A percentile compares a stretch with the other conserved stretches of the same genome.
Evolutionary conservation across 1,284 basidiomycete species (phyloP).

Genomic region (Sanghuangporus weigelae): DNA sequence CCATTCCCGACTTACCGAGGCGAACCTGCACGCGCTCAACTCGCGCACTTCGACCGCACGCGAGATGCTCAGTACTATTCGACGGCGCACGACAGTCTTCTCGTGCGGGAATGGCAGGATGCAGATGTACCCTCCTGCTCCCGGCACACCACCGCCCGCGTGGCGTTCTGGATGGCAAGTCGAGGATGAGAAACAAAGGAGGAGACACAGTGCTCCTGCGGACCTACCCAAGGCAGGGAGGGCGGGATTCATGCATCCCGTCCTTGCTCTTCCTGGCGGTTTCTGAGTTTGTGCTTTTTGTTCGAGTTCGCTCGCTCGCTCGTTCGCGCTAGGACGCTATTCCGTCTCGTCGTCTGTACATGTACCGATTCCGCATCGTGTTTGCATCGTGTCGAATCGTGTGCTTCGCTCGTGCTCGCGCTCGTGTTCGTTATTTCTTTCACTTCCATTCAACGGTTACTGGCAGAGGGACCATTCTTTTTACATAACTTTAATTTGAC

Average conservation of each 20-base stretch:
- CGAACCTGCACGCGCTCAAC: conserved; percentile 45
- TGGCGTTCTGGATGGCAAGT: conserved; percentile 8
- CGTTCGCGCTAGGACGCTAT: background rate
- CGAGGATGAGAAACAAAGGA: conserved; percentile 30
- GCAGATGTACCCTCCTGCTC: background rate
- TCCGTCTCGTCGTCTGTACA: too few species aligned
- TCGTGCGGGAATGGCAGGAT: background rate
- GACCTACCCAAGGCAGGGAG: conserved; percentile 32
- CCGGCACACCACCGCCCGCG: background rate
- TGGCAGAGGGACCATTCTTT: conserved; percentile 4
- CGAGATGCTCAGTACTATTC: conserved; percentile 60
- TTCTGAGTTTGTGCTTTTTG: conserved; percentile 27
- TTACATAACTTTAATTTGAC: background rate
- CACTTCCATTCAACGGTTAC: background rate
- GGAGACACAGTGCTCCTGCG: conserved; percentile 36
- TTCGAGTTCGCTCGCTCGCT: background rate
- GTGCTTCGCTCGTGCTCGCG: background rate
- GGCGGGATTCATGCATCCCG: conserved; percentile 31
- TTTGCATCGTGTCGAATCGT: background rate
- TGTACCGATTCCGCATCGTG: too few species aligned
- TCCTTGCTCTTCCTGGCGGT: conserved; percentile 33
- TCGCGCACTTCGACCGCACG: conserved; percentile 49
- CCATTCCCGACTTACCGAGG: conserved; percentile 40
- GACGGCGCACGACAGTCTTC: conserved; percentile 47
- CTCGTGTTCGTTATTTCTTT: background rate